phyloP scores from a whole-genome alignment of 257 asterid species.

The Echium plantagineum region DNA sequence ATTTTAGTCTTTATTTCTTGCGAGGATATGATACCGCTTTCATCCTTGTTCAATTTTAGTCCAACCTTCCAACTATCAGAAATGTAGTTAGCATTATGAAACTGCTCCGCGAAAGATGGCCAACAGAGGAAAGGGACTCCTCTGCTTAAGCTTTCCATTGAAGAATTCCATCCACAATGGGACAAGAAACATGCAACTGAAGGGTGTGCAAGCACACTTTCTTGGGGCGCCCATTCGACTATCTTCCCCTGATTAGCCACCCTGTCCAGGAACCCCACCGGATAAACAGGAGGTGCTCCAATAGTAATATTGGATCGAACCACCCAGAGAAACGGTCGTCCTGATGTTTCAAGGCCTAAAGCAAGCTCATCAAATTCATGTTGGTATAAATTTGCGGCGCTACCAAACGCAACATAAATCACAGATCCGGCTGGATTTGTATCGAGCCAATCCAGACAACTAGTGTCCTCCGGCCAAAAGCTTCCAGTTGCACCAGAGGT shows the following conservation, averaged over 20 bases:
- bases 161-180: conserved; percentile 44
- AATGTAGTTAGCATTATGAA: conserved; percentile 24
- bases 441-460: conserved; percentile 20
- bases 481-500: conserved; percentile 7
- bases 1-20: conserved; percentile 26
- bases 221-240: conserved; percentile 38
- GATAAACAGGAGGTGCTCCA: conserved; percentile 18
- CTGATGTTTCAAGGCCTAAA: conserved; percentile 34
- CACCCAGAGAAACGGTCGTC: conserved; percentile 32
- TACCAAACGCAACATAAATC: conserved; percentile 37
- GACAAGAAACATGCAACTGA: conserved; percentile 24
- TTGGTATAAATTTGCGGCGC: conserved; percentile 25
- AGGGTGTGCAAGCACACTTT: conserved; percentile 23
- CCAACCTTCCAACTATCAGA: conserved; percentile 35
- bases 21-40: conserved; percentile 22
- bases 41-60: conserved; percentile 18
- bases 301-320: conserved; percentile 23
- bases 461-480: conserved; percentile 23
- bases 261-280: conserved; percentile 24
- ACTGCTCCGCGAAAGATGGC: conserved; percentile 32
- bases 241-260: conserved; percentile 20
- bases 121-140: conserved; percentile 36
- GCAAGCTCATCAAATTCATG: conserved; percentile 33
- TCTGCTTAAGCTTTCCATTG: conserved; percentile 19
- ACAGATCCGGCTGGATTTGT: conserved; percentile 18